These are phyloP conservation scores for Backusella psychrophila DNA, from an alignment of 192 early-diverging fungal genomes.

Conservation along the genomic window DNA sequence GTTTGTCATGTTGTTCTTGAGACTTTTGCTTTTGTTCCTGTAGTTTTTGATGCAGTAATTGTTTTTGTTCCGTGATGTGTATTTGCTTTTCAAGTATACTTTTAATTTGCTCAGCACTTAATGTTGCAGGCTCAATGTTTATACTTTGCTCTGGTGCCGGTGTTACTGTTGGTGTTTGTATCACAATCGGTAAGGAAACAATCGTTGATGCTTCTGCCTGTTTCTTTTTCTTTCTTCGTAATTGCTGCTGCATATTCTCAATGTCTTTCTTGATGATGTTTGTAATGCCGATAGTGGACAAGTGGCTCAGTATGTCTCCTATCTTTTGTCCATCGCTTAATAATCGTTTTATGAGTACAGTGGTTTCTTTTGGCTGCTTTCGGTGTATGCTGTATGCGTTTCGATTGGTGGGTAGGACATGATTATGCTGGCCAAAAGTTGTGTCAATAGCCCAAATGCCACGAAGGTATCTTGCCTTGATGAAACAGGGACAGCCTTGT, in stretches of 20 bases:
- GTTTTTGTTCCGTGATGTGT: background rate
- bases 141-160: background rate
- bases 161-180: background rate
- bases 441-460: background rate
- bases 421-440: background rate
- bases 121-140: background rate
- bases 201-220: background rate
- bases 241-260: background rate
- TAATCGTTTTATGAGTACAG: background rate
- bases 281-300: background rate
- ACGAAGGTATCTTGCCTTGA: background rate
- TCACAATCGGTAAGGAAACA: background rate
- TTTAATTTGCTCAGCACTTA: background rate
- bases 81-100: background rate
- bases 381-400: background rate
- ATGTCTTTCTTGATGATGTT: background rate
- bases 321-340: background rate
- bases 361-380: background rate
- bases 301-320: background rate
- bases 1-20: background rate
- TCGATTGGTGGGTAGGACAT: background rate
- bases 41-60: background rate
- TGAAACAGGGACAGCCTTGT: background rate
- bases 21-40: background rate
- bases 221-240: background rate